These are phyloP conservation scores for Hymenoscyphus scutula DNA, from an alignment of 2,329 filamentous ascomycete species.

Conservation along the genomic window DNA sequence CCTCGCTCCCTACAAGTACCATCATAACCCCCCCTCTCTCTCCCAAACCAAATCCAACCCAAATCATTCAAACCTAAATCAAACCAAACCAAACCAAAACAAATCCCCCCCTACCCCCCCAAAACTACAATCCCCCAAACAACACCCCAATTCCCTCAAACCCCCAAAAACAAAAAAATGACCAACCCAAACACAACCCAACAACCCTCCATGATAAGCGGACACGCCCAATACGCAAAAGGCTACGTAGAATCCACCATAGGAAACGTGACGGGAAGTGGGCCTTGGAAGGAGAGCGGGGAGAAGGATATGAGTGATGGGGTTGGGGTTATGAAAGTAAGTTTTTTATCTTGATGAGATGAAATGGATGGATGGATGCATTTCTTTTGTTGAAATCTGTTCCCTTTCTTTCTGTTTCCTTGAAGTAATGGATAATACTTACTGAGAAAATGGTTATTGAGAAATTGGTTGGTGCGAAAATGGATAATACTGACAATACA, in stretches of 20 bases:
- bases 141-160: too few species aligned
- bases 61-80: neutral
- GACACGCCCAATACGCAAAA: slow-evolving; percentile 67
- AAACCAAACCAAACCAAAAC: neutral
- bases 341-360: too few species aligned
- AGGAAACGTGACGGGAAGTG: slow-evolving; percentile 59
- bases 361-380: too few species aligned
- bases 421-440: too few species aligned
- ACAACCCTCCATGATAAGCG: slow-evolving; percentile 56
- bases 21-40: neutral
- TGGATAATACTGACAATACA: neutral
- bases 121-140: too few species aligned
- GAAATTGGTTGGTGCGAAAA: too few species aligned
- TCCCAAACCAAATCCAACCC: neutral
- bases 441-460: too few species aligned
- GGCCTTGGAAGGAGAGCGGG: slow-evolving; percentile 62
- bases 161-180: too few species aligned
- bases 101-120: neutral
- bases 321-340: slow-evolving; percentile 56
- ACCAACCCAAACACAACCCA: slow-evolving; percentile 24
- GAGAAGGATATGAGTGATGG: slow-evolving; percentile 63
- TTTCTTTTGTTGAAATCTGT: too few species aligned
- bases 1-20: too few species aligned
- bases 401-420: too few species aligned
- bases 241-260: slow-evolving; percentile 57